A percentile compares a stretch with the other conserved stretches of the same genome.
phyloP scores from a whole-genome alignment of 495 filamentous ascomycete genomes.

The Trichoderma gamsii region DNA sequence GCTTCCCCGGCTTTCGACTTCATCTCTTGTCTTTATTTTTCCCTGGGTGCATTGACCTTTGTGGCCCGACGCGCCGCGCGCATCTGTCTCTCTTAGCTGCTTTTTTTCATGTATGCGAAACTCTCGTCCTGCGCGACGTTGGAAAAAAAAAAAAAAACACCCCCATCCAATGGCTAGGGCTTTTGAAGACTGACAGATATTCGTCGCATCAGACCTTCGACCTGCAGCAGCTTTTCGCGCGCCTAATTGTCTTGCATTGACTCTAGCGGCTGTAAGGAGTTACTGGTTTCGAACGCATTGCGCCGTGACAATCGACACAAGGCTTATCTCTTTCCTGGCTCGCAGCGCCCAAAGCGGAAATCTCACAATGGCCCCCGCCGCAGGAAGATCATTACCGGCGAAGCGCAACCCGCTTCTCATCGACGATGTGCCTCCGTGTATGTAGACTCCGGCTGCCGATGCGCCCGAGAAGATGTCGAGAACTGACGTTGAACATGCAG shows the following conservation, averaged over 20 bases:
- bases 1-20: background rate
- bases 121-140: slow-evolving; percentile 3
- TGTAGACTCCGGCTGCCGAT: slow-evolving; percentile 3
- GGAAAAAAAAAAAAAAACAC: background rate
- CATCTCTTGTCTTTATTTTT: background rate
- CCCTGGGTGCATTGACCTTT: background rate
- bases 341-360: slow-evolving; percentile 1
- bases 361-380: slow-evolving; percentile 14
- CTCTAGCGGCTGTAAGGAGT: slow-evolving; percentile 3
- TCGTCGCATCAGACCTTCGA: no score
- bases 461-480: slow-evolving; percentile 28
- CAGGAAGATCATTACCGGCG: background rate
- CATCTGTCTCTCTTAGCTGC: background rate
- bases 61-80: slow-evolving; percentile 2
- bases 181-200: no score
- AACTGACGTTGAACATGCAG: slow-evolving; percentile 39
- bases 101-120: background rate
- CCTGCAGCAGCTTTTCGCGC: background rate
- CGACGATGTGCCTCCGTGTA: slow-evolving; percentile 63
- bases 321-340: slow-evolving; percentile 60
- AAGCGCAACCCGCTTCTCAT: slow-evolving; percentile 16
- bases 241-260: slow-evolving; percentile 5
- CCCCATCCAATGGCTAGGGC: no score
- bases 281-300: slow-evolving; percentile 27
- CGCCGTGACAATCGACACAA: slow-evolving; percentile 52